Conservation (phyloP, 2,329 filamentous ascomycete species). For the Mollisiaceae sp. region DNA sequence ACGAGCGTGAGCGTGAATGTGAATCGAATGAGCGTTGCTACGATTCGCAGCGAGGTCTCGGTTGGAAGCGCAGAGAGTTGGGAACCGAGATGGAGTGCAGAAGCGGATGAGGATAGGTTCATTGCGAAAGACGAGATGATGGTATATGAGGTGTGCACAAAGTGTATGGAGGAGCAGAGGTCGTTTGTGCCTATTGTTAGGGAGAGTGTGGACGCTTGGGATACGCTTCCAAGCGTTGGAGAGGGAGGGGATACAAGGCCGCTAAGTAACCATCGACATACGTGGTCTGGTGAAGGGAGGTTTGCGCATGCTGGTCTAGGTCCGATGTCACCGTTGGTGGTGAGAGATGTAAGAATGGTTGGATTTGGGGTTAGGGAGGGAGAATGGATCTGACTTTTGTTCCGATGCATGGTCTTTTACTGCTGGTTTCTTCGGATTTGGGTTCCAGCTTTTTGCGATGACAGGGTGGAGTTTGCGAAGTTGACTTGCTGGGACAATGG, state of each 20-base stretch:
- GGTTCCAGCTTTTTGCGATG: background rate
- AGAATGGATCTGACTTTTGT: background rate
- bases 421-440: background rate
- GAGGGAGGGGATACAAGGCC: background rate
- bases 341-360: background rate
- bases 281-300: background rate
- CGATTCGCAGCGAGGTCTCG: background rate
- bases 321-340: background rate
- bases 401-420: background rate
- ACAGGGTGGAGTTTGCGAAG: background rate
- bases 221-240: background rate
- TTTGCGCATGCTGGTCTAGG: background rate
- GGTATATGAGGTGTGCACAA: constrained; percentile 10
- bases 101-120: background rate
- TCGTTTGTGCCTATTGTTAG: background rate
- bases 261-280: background rate
- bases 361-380: background rate
- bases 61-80: background rate
- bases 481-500: background rate
- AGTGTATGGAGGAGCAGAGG: background rate
- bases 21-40: background rate
- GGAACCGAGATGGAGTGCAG: background rate
- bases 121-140: background rate
- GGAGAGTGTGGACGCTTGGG: background rate
- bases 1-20: background rate